These are phyloP conservation scores for Trypanosomatidae sp. DNA, from an alignment of 208 protist species.

Conservation along the genomic window DNA sequence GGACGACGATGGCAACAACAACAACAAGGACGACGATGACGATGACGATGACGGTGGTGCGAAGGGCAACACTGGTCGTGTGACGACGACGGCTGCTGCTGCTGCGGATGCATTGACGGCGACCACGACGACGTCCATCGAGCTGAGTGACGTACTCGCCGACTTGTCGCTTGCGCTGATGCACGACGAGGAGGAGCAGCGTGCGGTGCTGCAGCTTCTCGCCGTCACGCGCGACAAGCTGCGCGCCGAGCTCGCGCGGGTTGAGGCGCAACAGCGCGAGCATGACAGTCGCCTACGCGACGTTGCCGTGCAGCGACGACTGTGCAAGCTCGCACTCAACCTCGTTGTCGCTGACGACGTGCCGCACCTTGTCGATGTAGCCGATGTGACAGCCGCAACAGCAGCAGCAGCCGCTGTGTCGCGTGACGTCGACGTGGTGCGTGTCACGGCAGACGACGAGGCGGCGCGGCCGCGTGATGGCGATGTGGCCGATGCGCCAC, in stretches of 20 bases:
- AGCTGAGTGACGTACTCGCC: slow-evolving; percentile 48
- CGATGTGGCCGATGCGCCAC: too few species aligned
- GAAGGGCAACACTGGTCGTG: too few species aligned
- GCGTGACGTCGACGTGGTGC: too few species aligned
- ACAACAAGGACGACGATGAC: too few species aligned
- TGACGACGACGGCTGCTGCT: too few species aligned
- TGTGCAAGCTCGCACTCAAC: slow-evolving; percentile 69
- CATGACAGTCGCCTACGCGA: slow-evolving; percentile 37
- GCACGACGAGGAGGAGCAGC: slow-evolving; percentile 62
- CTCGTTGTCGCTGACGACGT: slow-evolving; percentile 45
- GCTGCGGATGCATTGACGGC: slow-evolving; percentile 3
- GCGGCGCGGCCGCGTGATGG: too few species aligned
- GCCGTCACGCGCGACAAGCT: slow-evolving; percentile 62
- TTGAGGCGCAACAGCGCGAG: slow-evolving; percentile 65
- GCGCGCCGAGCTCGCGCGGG: slow-evolving; percentile 51
- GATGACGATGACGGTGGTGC: too few species aligned
- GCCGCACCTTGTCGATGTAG: slow-evolving; percentile 20
- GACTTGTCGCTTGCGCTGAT: slow-evolving; percentile 35
- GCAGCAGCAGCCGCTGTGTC: too few species aligned
- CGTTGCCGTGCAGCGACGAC: slow-evolving; percentile 48
- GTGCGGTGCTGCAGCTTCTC: slow-evolving; percentile 22
- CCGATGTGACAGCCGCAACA: too few species aligned
- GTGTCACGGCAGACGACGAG: too few species aligned
- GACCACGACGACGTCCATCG: too few species aligned
- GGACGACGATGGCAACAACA: too few species aligned